Base-by-base conservation (phyloP, 1,139 yeast genomes). In the Kodamaea sp. region DNA sequence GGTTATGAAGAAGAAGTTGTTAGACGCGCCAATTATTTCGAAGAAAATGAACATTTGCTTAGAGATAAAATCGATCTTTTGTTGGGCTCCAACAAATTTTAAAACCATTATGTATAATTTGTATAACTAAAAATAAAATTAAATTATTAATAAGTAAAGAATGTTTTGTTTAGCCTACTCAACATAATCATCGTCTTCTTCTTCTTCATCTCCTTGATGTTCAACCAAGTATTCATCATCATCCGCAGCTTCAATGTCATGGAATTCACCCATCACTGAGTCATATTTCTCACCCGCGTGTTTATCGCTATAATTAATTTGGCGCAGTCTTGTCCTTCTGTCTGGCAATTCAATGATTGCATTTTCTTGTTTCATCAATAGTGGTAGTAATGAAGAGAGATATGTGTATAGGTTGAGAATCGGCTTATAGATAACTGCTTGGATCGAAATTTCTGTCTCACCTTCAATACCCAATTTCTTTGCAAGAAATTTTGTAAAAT, bases 1-100 rank as follows among this genome's bases (percentile, higher is more conserved):
- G 89, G 94, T 7, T 86, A 85, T 60, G 88, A 86, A 56, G 97
- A 90, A 62, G 97, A 92, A 57, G 70, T 79, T 25, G 96, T 88
- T 2, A 79, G 98, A 65, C 79, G 83, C 52, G 79, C 95, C 6
- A 78, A 82, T 29, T 89, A 84, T 60, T 90, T 88, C 63, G 78
- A 79, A 34, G 88, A 86, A 44, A 87, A 86, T 44, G 75, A 71
- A 50, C 62, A 59, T 33, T 66, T 85, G 53, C 69, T 89, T 41
- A 76, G 78, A 49, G 92, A 88, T 52, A 87, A 86, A 52, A 73
- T 89, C 39, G 89, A 85, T 48, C 67, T 88, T 38, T 72, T 89
- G 52, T 67, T 88, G 49, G 75, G 75, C 6, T 49, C 63, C 42
- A 55, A 42, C 42, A 54, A 43, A 45, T 58, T 44, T 29, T 40